A percentile compares a stretch with the other conserved stretches of the same genome.
Evolutionary conservation across 2,329 filamentous ascomycete species (phyloP).

Genomic region (Penicillium digitatum): DNA sequence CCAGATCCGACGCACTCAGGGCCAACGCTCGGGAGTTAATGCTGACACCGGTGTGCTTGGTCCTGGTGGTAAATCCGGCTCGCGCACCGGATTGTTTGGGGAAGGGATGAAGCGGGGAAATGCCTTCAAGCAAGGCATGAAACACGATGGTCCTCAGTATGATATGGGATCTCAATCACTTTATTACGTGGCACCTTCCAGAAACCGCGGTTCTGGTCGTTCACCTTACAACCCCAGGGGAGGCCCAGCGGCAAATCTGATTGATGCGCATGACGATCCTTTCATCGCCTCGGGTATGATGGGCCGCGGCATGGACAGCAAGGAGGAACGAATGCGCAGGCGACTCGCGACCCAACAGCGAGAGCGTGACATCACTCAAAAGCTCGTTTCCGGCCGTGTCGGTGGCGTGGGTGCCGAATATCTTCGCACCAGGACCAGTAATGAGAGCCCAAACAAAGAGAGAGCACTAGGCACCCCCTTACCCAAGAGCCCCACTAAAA

Average conservation of each 20-base stretch:
- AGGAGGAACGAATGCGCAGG: constrained; percentile 42
- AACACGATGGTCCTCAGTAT: constrained; percentile 37
- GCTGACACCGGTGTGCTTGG: constrained; percentile 56
- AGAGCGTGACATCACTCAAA: constrained; percentile 45
- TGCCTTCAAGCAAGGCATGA: constrained; percentile 26
- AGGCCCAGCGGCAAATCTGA: constrained; percentile 38
- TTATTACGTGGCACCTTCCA: constrained; percentile 44
- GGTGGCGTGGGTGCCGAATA: constrained; percentile 44
- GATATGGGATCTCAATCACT: constrained; percentile 42
- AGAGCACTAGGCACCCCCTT: constrained; percentile 10
- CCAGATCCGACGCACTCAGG: constrained; percentile 66
- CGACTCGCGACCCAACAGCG: constrained; percentile 43
- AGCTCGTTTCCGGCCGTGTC: constrained; percentile 35
- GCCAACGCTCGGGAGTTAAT: constrained; percentile 74
- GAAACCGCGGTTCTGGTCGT: constrained; percentile 16
- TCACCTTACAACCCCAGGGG: constrained; percentile 25
- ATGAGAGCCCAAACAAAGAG: constrained; percentile 18
- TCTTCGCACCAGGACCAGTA: constrained; percentile 36
- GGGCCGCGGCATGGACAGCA: constrained; percentile 39
- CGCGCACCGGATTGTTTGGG: constrained; percentile 43
- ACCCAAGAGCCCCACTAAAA: constrained; percentile 9
- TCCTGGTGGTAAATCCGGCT: constrained; percentile 34
- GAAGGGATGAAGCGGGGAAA: constrained; percentile 11
- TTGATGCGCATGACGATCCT: constrained; percentile 44
- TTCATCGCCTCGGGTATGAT: constrained; percentile 41